Evolutionary conservation across 2,329 filamentous ascomycete genomes (phyloP).

Genomic region (Pestalotiopsis sp.): DNA sequence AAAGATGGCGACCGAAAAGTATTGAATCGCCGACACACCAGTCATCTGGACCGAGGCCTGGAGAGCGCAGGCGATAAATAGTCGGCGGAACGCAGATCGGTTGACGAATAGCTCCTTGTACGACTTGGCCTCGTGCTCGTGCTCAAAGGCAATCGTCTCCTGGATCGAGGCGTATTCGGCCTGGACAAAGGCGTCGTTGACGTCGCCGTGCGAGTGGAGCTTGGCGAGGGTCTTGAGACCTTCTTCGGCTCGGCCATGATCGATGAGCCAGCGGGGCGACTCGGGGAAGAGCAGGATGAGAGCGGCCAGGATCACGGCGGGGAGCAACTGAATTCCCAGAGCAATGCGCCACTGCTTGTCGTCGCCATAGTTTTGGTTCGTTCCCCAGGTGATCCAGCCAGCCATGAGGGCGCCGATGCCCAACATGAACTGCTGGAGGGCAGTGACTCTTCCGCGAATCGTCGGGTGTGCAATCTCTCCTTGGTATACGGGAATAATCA

Average conservation of each 20-base stretch:
- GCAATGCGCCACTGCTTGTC: slow-evolving; percentile 52
- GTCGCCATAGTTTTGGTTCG: slow-evolving; percentile 29
- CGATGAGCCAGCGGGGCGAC: slow-evolving; percentile 73
- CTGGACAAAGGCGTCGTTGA: slow-evolving; percentile 66
- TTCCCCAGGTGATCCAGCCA: slow-evolving; percentile 71
- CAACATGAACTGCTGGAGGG: slow-evolving; percentile 81
- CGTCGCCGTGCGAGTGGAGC: slow-evolving; percentile 69
- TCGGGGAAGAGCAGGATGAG: slow-evolving; percentile 74
- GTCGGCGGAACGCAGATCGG: slow-evolving; percentile 66
- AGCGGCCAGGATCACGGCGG: slow-evolving; percentile 62
- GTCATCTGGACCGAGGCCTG: slow-evolving; percentile 78
- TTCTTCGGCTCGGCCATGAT: slow-evolving; percentile 63
- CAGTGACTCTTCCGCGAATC: slow-evolving; percentile 74
- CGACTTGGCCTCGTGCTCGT: slow-evolving; percentile 68
- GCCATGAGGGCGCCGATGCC: slow-evolving; percentile 73
- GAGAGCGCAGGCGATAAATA: slow-evolving; percentile 68
- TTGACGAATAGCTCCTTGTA: slow-evolving; percentile 69
- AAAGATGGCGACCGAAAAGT: slow-evolving; percentile 70
- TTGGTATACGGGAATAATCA: slow-evolving; percentile 65
- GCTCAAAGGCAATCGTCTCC: slow-evolving; percentile 60
- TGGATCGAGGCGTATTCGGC: slow-evolving; percentile 74
- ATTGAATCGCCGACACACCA: slow-evolving; percentile 73
- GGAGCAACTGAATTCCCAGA: slow-evolving; percentile 70
- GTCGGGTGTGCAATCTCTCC: slow-evolving; percentile 77
- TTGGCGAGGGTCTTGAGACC: slow-evolving; percentile 67